Conservation (phyloP, 2,329 filamentous ascomycete genomes). For the Ophiocordyceps camponoti-leonardi region DNA sequence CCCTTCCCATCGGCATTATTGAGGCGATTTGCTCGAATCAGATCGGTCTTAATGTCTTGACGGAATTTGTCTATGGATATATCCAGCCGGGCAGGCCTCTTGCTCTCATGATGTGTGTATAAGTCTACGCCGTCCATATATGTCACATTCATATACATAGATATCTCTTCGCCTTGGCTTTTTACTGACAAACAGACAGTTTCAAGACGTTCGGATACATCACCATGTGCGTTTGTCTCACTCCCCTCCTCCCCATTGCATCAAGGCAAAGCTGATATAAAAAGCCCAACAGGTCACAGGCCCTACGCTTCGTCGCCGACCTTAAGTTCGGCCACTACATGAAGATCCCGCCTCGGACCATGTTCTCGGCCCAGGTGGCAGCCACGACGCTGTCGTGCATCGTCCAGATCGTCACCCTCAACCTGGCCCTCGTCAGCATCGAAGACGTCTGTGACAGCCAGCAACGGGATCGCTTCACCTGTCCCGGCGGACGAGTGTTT, state of each 20-base stretch:
- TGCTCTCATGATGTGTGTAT: slow-evolving; percentile 57
- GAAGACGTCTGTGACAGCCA: slow-evolving; percentile 41
- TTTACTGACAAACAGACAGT: slow-evolving; percentile 12
- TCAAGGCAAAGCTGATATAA: neutral
- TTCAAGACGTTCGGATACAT: slow-evolving; percentile 49
- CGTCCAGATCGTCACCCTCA: slow-evolving; percentile 47
- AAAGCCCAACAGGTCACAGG: slow-evolving; percentile 27
- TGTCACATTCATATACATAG: neutral
- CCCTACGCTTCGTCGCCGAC: slow-evolving; percentile 45
- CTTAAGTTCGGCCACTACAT: slow-evolving; percentile 61
- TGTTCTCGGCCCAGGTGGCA: slow-evolving; percentile 49
- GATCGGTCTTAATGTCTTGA: slow-evolving; percentile 58
- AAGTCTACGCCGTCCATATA: slow-evolving; percentile 2
- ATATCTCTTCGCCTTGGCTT: neutral
- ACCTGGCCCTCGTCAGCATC: slow-evolving; percentile 44
- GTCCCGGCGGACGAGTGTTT: slow-evolving; percentile 45
- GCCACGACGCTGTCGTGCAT: slow-evolving; percentile 50
- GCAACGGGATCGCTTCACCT: slow-evolving; percentile 42
- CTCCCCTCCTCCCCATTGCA: neutral
- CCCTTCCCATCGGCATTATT: slow-evolving; percentile 52
- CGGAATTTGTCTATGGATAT: slow-evolving; percentile 59
- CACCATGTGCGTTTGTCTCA: slow-evolving; percentile 25
- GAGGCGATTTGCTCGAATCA: slow-evolving; percentile 54
- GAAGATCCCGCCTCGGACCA: slow-evolving; percentile 49
- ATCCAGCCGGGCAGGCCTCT: slow-evolving; percentile 56